phyloP scores from a whole-genome alignment of 108 stramenopile species.

The Skeletonema marinoi region DNA sequence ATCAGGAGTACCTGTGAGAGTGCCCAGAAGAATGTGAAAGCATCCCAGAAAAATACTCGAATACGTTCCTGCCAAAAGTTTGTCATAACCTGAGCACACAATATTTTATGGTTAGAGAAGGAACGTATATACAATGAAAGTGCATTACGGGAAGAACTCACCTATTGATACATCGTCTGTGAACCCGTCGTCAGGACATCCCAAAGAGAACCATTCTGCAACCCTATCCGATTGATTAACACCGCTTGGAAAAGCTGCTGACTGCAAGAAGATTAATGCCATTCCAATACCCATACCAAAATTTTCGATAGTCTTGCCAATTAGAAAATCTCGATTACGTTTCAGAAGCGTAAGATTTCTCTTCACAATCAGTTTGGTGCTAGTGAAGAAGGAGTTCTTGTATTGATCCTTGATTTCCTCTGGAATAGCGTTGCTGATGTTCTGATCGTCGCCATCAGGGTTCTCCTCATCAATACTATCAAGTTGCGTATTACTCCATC shows the following conservation, averaged over 20 bases:
- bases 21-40: slow-evolving; percentile 79
- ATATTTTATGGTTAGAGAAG: background rate
- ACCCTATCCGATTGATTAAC: slow-evolving; percentile 29
- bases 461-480: slow-evolving; percentile 15
- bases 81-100: slow-evolving; percentile 6
- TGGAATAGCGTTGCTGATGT: slow-evolving; percentile 7
- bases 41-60: slow-evolving; percentile 54
- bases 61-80: slow-evolving; percentile 36
- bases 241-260: slow-evolving; percentile 38
- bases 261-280: slow-evolving; percentile 40
- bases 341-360: slow-evolving; percentile 59
- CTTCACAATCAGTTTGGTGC: slow-evolving; percentile 49
- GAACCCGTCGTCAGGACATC: slow-evolving; percentile 35
- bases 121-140: background rate
- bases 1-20: slow-evolving; percentile 71
- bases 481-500: slow-evolving; percentile 15
- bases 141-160: background rate
- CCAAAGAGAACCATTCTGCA: slow-evolving; percentile 31
- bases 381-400: slow-evolving; percentile 54
- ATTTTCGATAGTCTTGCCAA: slow-evolving; percentile 52
- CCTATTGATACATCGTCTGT: background rate
- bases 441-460: background rate
- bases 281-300: slow-evolving; percentile 47
- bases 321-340: slow-evolving; percentile 67
- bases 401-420: slow-evolving; percentile 40